Base-by-base conservation (phyloP, 495 filamentous ascomycete species). In the Lasiosphaeriaceae sp. region DNA sequence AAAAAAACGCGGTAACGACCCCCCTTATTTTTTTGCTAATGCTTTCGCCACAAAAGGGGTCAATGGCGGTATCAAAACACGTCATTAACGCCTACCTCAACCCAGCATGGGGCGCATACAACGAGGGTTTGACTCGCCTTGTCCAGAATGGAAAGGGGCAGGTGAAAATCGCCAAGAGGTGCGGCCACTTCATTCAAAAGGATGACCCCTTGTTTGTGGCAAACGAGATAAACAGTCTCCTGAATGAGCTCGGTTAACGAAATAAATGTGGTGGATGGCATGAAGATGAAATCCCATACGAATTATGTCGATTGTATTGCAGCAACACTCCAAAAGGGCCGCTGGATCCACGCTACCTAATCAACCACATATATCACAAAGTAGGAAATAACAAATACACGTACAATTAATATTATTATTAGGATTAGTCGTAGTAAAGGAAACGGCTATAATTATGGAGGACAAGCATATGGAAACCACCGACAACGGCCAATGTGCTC, bases 131-230 rank as follows among this genome's bases (percentile, higher is more conserved):
- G 39, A 67, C 64, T 4, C 65, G 65, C 22, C 71, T 87, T 20
- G 81, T 78, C 0, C 66, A 67, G 14, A 31, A 9, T 31, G 26
- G 9, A 9, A 9, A 31, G 26, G 35, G 63, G 41, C 77, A 80
- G 1, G 77, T 81, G 6, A 59, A 84, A 12, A 74, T 78, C 47
- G 84, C 84, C 0, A 70, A 71, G 12, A 71, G 71, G 0, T 82
- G 82, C 43, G 83, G 84, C 0, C 83, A 87, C 63, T 87, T 87
- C 60, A 75, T 87, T 31, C 84, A 86, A 61, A 80, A 65, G 59
- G 83, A 87, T 59, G 76, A 81, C 54, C 84, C 84, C 19, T 64
- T 46, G n/a, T 75, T 85, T 61, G 84, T 87, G 16, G 76, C 74
- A 0, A 63, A 60, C 34, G 75, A 84, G 60, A 63, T 80, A n/a